Evolutionary conservation across 2,329 filamentous ascomycete species (phyloP), one percentile per base, ranked within the genome.

Genomic region (Periglandula ipomoeae): DNA sequence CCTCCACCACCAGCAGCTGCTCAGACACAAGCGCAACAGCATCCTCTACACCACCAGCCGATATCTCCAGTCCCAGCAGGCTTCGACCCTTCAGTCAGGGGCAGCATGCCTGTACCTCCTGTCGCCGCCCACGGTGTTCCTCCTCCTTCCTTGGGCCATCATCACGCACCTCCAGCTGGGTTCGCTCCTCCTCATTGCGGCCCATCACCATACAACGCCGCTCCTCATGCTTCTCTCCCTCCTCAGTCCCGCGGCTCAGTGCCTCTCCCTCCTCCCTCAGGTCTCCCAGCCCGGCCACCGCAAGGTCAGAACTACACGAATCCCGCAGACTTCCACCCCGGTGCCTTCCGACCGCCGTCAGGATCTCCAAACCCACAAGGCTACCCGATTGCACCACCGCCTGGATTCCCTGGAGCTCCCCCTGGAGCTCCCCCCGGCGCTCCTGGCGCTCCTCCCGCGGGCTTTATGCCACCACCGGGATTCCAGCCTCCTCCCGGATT

Each of bases 211-310:
- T 70, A 68, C 51, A 64, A 58, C 47, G 61, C 56, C 34, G 55
- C 57, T 7, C 42, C 46, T 15, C 43, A 37, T 27, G 34, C 19
- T 11, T 19, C 26, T 13, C 10, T 40, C 9, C 55, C 60, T n/a
- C 60, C 60, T 22, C 58, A 52, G 3, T 53, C 52, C 17, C 60
- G 63, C 13, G 59, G 59, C n/a, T 53, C 61, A 2, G 59, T 57
- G n/a, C 65, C 65, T 44, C 67, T 77, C 2, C 74, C 73, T 0
- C 70, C 74, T 0, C 74, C 74, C 0, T 69, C 72, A 1, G 75
- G 74, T 1, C 63, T 78, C 3, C 74, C 75, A 0, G 71, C 73
- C 0, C 65, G 74, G 15, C 74, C 73, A 3, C 74, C 73, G 0
- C 71, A 71, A 42, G 68, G 68, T 45, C 72, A 73, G 27, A 68